Percentiles rank a stretch among this genome's conserved stretches.
phyloP scores from a whole-genome alignment of 2,329 filamentous ascomycete species.

The Teratosphaeria viscida region DNA sequence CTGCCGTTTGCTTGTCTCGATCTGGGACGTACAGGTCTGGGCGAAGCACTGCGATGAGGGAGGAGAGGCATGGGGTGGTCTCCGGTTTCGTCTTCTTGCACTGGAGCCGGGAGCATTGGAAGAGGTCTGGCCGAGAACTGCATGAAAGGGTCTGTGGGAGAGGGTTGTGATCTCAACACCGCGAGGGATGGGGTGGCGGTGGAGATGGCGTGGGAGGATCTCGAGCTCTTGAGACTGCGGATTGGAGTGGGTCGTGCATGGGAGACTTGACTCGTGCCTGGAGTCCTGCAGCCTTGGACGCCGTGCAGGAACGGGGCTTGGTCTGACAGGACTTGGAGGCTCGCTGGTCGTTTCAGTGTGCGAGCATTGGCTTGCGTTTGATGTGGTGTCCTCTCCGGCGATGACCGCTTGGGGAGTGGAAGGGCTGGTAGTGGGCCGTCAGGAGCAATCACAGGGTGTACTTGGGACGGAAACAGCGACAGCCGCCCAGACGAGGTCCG shows the following conservation, averaged over 20 bases:
- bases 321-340: slow-evolving; percentile 34
- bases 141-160: slow-evolving; percentile 1
- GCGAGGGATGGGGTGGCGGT: not conserved
- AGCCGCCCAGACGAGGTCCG: slow-evolving; percentile 3
- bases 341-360: slow-evolving; percentile 30
- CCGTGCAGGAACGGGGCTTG: slow-evolving; percentile 33
- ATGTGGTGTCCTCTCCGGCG: not conserved
- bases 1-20: slow-evolving; percentile 4
- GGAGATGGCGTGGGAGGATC: slow-evolving; percentile 9
- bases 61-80: slow-evolving; percentile 9
- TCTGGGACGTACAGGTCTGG: slow-evolving; percentile 1
- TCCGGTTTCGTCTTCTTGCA: slow-evolving; percentile 5
- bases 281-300: not conserved
- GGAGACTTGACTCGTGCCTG: too few relatives aligned
- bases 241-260: slow-evolving; percentile 20
- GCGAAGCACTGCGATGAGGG: not conserved
- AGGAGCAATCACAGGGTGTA: not conserved
- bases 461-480: slow-evolving; percentile 3
- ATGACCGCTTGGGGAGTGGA: not conserved
- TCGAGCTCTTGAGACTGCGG: slow-evolving; percentile 21
- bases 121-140: not conserved
- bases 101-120: not conserved
- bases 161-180: slow-evolving; percentile 1
- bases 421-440: not conserved
- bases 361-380: not conserved